Evolutionary conservation across 2,329 filamentous ascomycete genomes (phyloP), one percentile per base, ranked within the genome.

Genomic region (Blastomyces parvus): DNA sequence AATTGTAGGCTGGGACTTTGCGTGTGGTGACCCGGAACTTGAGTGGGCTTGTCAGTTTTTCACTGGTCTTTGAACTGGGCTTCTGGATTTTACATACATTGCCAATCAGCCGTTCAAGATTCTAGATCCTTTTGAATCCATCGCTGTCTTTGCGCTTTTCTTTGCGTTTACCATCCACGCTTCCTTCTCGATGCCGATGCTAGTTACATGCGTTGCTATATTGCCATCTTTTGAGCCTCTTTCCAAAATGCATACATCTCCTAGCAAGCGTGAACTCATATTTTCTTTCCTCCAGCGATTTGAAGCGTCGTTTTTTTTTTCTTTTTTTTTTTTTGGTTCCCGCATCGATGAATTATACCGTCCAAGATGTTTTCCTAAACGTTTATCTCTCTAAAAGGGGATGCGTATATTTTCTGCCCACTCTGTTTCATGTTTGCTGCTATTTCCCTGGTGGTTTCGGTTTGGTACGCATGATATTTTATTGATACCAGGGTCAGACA

Each of bases 1-100:
- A 19, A 97, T 99, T 71, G 91, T 97, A 0, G 94, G 92, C 0
- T 99, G 94, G 94, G 94, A 99, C 75, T 99, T 97, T 81, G 94
- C 91, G 64, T 90, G 91, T 68, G 88, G 86, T 4, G 92, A 99
- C 67, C 77, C 83, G 62, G 88, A 95, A 69, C 83, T 97, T 61
- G 85, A 90, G 62, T 87, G 90, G 72, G 89, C 88, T 7, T 85
- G 86, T 67, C 83, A 84, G 44, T 95, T 96, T 72, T 96, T 96
- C 73, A 86, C 82, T 61, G 69, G 74, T 3, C 67, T 77, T 61
- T 78, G 64, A 74, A 25, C 11, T n/a, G 3, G 13, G 8, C 33
- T 3, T 2, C 9, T 3, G 17, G n/a, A 55, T 38, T 33, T 22
- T 55, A 19, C 30, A 13, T 36, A 25, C 11, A 17, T 57, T 40